Percentiles rank a stretch among this genome's conserved stretches.
Evolutionary conservation across 805 yeast species (phyloP).

Genomic region (Spathaspora sp.): DNA sequence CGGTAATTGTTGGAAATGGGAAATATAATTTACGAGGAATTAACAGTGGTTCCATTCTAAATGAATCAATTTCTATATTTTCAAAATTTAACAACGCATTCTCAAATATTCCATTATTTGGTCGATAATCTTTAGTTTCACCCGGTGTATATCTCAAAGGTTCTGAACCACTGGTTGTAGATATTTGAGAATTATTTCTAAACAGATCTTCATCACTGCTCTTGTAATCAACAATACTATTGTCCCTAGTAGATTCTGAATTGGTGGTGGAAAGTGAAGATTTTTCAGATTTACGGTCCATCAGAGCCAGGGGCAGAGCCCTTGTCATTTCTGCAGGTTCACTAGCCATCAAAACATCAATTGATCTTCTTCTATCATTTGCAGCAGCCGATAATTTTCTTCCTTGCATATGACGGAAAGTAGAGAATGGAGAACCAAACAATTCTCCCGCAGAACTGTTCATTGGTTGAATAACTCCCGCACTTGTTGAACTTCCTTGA

Average conservation of each 20-base stretch:
- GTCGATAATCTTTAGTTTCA: slow-evolving; percentile 1
- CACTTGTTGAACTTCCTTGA: slow-evolving; percentile 14
- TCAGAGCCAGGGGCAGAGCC: neutral
- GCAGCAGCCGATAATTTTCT: neutral
- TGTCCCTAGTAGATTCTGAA: slow-evolving; percentile 3
- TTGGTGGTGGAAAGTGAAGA: slow-evolving; percentile 5
- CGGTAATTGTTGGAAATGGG: slow-evolving; percentile 61
- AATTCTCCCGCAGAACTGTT: slow-evolving; percentile 6
- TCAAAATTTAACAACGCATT: slow-evolving; percentile 31
- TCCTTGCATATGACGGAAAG: slow-evolving; percentile 13
- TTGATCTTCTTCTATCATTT: neutral
- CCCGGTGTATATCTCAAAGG: neutral
- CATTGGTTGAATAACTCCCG: neutral
- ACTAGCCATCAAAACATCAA: neutral
- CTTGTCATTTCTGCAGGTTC: neutral
- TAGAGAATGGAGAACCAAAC: slow-evolving; percentile 15
- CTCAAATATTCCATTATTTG: slow-evolving; percentile 8
- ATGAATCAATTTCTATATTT: slow-evolving; percentile 24
- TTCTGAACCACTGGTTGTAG: neutral
- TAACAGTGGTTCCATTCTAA: slow-evolving; percentile 53
- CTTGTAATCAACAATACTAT: slow-evolving; percentile 1
- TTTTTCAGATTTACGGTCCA: neutral
- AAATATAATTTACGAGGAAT: slow-evolving; percentile 67
- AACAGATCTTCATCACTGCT: slow-evolving; percentile 3
- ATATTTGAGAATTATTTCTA: neutral